Base-by-base conservation (phyloP, 257 asterid genomes). In the Salvia splendens region DNA sequence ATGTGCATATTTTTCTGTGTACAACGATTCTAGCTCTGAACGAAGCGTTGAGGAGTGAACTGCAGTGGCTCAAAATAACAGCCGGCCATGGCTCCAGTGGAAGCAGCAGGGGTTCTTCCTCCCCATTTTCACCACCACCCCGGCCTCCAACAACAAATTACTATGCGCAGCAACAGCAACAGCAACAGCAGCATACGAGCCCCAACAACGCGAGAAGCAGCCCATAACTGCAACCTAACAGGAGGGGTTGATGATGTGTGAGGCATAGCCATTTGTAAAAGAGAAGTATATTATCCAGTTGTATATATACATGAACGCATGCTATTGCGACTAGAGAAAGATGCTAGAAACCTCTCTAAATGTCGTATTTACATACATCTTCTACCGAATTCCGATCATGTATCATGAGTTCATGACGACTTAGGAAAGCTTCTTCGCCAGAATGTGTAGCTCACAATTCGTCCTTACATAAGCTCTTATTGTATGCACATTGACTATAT, bases 31-130 rank as follows among this genome's bases (percentile, higher is more conserved):
- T 74, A 92, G 98, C 95, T 60, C 74, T 92, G 82, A 92, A 87
- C 46, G 95, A 92, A 24, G 83, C 95, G 12, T 52, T 92, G 75
- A 78, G 84, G 79, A 86, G 83, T 53, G 98, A 92, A 77, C 77
- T 92, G 64, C 92, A 87, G 77, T 89, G 84, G 73, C 91, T 92
- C 40, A 92, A 92, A 87, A 79, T 89, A 41, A 81, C 85, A 59
- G 92, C 95, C 1, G 78, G 91, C 57, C 87, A 78, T 20, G 46
- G 73, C 24, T 72, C 53, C 66, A 86, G 78, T 32, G 91, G 91
- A 55, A 87, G 65, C 79, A 81, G 48, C 75, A 77, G 87, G 72
- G 90, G 82, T 7, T 11, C 75, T 3, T 59, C 68, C 11, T 73
- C 85, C 9, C 85, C 78, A 40, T 80, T 80, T 52, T 78, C 86